phyloP scores from a whole-genome alignment of 768 basidiomycete genomes.

The Lentinula edodes region DNA sequence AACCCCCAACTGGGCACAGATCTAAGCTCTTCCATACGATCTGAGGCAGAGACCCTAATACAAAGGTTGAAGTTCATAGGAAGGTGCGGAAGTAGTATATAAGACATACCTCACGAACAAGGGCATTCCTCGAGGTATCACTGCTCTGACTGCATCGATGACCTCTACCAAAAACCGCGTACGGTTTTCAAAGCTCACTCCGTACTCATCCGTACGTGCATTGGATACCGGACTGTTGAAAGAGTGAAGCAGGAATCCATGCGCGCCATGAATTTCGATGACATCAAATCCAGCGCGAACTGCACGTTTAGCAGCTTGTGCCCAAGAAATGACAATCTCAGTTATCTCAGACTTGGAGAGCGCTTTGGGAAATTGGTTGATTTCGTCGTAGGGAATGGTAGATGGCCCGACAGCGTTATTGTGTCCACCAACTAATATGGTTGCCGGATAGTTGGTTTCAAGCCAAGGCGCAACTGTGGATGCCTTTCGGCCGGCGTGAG shows the following conservation, averaged over 20 bases:
- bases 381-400: constrained; percentile 34
- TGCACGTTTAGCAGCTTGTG: constrained; percentile 43
- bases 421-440: constrained; percentile 39
- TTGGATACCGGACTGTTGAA: constrained; percentile 61
- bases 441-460: constrained; percentile 24
- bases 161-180: constrained; percentile 57
- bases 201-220: constrained; percentile 63
- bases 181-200: constrained; percentile 68
- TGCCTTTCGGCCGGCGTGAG: constrained; percentile 75
- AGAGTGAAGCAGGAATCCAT: constrained; percentile 51
- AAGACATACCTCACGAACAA: constrained; percentile 58
- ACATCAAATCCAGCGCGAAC: constrained; percentile 56
- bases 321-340: constrained; percentile 51
- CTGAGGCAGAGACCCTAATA: constrained; percentile 62
- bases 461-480: constrained; percentile 63
- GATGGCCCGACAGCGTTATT: constrained; percentile 55
- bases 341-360: constrained; percentile 54
- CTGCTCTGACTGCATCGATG: constrained; percentile 56
- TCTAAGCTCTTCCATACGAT: constrained; percentile 60
- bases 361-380: constrained; percentile 49
- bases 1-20: constrained; percentile 60
- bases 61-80: not conserved
- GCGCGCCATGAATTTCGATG: constrained; percentile 60
- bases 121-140: constrained; percentile 58
- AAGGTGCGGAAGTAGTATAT: not conserved